Conservation (phyloP, 2,329 filamentous ascomycete species). For the Sarocladium brachiariae region DNA sequence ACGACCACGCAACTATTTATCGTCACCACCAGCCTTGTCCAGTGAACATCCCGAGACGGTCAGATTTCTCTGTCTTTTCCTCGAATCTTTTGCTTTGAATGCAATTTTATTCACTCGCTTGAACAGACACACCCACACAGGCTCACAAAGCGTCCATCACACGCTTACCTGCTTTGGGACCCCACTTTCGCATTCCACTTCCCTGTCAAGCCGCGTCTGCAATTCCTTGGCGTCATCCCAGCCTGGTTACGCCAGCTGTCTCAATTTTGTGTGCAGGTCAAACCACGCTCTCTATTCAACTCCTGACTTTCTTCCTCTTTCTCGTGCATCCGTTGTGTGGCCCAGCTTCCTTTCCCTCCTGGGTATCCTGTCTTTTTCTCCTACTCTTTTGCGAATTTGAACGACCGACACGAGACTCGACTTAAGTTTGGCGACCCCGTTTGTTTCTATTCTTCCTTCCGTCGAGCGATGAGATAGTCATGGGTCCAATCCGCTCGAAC, state of each 20-base stretch:
- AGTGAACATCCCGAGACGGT: too few relatives aligned
- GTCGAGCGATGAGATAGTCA: conserved; percentile 7
- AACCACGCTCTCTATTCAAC: too few relatives aligned
- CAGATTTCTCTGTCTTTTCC: background rate
- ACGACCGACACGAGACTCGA: background rate
- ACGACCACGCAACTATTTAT: background rate
- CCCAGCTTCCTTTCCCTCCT: conserved; percentile 12
- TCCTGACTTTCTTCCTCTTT: too few relatives aligned
- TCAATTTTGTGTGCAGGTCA: too few relatives aligned
- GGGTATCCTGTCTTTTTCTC: conserved; percentile 12
- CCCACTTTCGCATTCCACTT: conserved; percentile 5
- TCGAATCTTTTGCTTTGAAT: background rate
- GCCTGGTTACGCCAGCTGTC: conserved; percentile 7
- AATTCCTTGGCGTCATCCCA: background rate
- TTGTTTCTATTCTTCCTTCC: background rate
- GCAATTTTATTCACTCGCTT: conserved; percentile 2
- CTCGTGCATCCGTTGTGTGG: too few relatives aligned
- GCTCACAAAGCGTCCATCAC: background rate
- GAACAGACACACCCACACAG: too few relatives aligned
- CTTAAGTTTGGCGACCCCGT: too few relatives aligned
- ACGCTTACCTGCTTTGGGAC: background rate
- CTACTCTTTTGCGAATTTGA: too few relatives aligned
- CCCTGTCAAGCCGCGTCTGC: background rate
- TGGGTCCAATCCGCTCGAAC: conserved; percentile 14
- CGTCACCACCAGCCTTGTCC: too few relatives aligned